Evolutionary conservation across 2,329 filamentous ascomycete genomes (phyloP), one percentile per base, ranked within the genome.

Genomic region (Aspergillus sp.): DNA sequence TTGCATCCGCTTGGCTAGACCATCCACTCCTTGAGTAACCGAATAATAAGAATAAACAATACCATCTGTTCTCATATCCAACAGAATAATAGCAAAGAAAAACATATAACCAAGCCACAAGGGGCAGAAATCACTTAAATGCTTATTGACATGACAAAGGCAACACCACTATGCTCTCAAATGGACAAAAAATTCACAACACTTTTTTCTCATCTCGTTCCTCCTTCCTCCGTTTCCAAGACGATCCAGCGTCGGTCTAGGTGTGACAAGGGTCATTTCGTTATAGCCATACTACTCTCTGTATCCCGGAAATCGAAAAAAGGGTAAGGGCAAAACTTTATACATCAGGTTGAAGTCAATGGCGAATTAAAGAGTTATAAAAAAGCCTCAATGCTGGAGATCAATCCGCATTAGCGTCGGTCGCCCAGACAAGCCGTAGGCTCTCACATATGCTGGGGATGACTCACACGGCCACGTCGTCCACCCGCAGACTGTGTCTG

Each of bases 381-480:
- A 62, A 57, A 51, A 59, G 61, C 54, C 60, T 76, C 67, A 76
- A 68, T 73, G 72, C 74, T 76, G 62, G 11, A 54, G 15, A 27
- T 10, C 53, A 52, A 32, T 8, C 41, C 38, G 57, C 13, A 58
- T 69, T 62, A 72, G 64, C 50, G 23, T 58, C 30, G 25, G 27
- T 25, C 13, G n/a, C n/a, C 42, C 55, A 38, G 15, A 19, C 30
- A 19, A 27, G 27, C 48, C 56, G 36, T 36, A 38, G 39, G 13
- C 44, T 59, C 51, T 38, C 32, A 54, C 15, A 54, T 19, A 49
- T 55, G 44, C 8, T 48, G 61, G 38, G 62, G 63, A 64, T 60
- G 62, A 75, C 81, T 82, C 76, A 84, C 81, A 68, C 83, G 78
- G 77, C 83, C 84, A 70, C 83, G 81, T 68, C 83, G 80, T 60